These are phyloP conservation scores for Fusarium sp. DNA, from an alignment of 2,329 filamentous ascomycete species.

Conservation along the genomic window DNA sequence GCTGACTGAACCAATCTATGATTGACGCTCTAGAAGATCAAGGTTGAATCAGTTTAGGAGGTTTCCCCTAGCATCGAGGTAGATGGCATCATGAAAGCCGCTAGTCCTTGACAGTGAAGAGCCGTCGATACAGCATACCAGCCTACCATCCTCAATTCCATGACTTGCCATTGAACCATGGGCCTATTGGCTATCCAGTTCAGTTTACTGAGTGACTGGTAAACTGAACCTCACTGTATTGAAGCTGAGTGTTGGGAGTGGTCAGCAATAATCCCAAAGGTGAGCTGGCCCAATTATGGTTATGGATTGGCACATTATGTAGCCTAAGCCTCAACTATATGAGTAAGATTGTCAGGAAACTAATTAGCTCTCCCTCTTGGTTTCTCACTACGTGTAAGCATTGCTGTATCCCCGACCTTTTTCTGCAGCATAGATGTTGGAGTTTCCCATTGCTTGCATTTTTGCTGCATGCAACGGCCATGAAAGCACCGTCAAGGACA, in stretches of 20 bases:
- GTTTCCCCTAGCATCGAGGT: background rate
- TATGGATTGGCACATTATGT: background rate
- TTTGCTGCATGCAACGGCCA: background rate
- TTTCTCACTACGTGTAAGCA: background rate
- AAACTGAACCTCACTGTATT: background rate
- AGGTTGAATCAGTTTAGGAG: background rate
- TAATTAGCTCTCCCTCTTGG: background rate
- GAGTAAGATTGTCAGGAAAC: background rate
- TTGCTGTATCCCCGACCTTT: background rate
- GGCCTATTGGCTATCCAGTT: background rate
- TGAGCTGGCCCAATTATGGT: background rate
- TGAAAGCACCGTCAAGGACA: background rate
- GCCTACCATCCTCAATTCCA: background rate
- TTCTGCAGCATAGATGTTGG: background rate
- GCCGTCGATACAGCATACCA: background rate
- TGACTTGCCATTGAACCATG: background rate
- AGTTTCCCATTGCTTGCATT: background rate
- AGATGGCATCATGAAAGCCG: background rate
- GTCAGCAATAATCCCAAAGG: constrained; percentile 3
- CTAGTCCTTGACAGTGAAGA: background rate
- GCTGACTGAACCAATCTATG: too few relatives aligned
- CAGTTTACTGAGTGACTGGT: too few relatives aligned
- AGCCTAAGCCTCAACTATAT: background rate
- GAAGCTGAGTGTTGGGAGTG: background rate
- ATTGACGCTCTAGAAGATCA: too few relatives aligned